Percentiles rank a stretch among this genome's conserved stretches.
phyloP scores from a whole-genome alignment of 768 basidiomycete genomes.

The Phaffia australis region DNA sequence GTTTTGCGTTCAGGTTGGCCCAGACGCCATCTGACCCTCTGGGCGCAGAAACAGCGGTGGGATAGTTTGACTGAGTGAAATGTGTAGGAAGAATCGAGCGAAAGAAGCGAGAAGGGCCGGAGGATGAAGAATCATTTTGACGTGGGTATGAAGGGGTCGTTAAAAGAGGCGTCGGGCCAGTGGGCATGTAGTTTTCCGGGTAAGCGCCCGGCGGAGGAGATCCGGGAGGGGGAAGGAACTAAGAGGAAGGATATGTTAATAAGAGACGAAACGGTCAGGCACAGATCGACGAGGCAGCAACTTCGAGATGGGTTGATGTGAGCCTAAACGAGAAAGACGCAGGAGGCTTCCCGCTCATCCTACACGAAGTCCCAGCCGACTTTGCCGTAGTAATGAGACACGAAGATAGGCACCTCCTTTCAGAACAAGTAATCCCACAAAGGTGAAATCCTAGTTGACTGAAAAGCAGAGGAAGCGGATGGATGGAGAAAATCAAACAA shows the following conservation, averaged over 20 bases:
- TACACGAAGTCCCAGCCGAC: no score
- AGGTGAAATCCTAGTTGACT: background rate
- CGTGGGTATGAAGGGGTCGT: slow-evolving; percentile 24
- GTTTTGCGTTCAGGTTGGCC: slow-evolving; percentile 86
- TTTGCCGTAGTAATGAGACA: no score
- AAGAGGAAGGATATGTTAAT: background rate
- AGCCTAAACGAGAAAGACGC: no score
- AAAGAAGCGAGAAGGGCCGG: slow-evolving; percentile 22
- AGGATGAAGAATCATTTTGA: background rate
- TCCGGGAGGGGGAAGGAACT: slow-evolving; percentile 25
- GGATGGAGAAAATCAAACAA: background rate
- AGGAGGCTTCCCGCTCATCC: no score
- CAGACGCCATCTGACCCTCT: slow-evolving; percentile 84
- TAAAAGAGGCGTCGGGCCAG: slow-evolving; percentile 24
- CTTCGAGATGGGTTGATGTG: background rate
- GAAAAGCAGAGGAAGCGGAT: background rate
- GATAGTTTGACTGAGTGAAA: slow-evolving; percentile 12
- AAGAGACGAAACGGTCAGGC: background rate
- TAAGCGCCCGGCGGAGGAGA: slow-evolving; percentile 25
- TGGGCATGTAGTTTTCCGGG: slow-evolving; percentile 22
- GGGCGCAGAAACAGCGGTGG: slow-evolving; percentile 28
- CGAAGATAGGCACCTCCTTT: no score
- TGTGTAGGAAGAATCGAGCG: slow-evolving; percentile 26
- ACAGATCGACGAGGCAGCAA: background rate
- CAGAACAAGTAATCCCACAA: no score